Percentiles rank a stretch among this genome's conserved stretches.
Evolutionary conservation across 371 early-diverging fungal species (phyloP).

Genomic region (Mucor plumbeus): DNA sequence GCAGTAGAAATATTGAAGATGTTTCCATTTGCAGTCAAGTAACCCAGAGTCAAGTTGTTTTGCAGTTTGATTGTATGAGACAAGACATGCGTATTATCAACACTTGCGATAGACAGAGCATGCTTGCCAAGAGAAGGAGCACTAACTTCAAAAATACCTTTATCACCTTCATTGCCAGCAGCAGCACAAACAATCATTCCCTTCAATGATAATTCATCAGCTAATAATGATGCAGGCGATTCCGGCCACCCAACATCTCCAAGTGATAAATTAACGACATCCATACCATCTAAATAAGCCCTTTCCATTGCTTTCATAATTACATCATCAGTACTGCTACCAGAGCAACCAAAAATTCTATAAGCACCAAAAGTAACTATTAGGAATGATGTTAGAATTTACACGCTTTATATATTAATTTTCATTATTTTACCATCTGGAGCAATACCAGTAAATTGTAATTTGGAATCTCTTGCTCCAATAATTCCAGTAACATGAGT

Average conservation of each 20-base stretch:
- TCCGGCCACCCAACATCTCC: conserved; percentile 56
- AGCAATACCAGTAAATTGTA: conserved; percentile 64
- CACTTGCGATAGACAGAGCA: conserved; percentile 75
- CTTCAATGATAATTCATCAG: conserved; percentile 37
- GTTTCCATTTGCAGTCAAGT: conserved; percentile 32
- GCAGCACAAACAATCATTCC: conserved; percentile 57
- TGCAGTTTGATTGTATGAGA: conserved; percentile 33
- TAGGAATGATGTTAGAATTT: not conserved
- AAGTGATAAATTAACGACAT: conserved; percentile 46
- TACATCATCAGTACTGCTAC: conserved; percentile 71
- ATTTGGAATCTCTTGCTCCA: conserved; percentile 53
- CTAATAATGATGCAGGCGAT: conserved; percentile 45
- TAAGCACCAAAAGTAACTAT: conserved; percentile 68
- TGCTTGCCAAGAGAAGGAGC: conserved; percentile 69
- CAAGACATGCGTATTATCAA: conserved; percentile 59
- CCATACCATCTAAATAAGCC: conserved; percentile 75
- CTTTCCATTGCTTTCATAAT: conserved; percentile 73
- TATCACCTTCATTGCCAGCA: conserved; percentile 74
- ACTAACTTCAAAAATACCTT: conserved; percentile 66
- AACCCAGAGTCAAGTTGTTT: conserved; percentile 21
- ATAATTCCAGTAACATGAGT: conserved; percentile 61
- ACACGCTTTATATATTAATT: not conserved
- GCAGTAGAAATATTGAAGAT: conserved; percentile 23
- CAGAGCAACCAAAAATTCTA: conserved; percentile 79
- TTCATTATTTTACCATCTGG: conserved; percentile 49